Evolutionary conservation across 805 yeast genomes (phyloP).

Genomic region (Yarrowia osloensis): DNA sequence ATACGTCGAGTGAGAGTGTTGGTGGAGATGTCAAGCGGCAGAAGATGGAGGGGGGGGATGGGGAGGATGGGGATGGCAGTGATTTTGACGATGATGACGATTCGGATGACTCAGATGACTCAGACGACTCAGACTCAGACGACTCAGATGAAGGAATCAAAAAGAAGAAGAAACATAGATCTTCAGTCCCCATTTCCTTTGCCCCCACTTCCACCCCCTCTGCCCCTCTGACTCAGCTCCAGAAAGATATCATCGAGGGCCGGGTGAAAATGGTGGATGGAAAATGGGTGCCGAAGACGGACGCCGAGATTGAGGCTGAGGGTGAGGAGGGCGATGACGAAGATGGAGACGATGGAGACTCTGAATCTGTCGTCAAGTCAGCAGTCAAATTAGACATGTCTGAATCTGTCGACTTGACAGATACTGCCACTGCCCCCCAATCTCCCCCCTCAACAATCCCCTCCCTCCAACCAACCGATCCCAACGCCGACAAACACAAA

Average conservation of each 20-base stretch:
- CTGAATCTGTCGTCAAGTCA: too few relatives aligned
- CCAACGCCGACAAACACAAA: neutral
- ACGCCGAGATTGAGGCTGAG: neutral
- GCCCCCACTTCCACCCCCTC: too few relatives aligned
- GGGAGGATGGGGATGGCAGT: neutral
- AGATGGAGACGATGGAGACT: too few relatives aligned
- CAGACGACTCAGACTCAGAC: too few relatives aligned
- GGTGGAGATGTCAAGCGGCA: neutral
- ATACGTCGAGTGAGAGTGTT: neutral
- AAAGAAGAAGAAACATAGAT: neutral
- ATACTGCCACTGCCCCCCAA: too few relatives aligned
- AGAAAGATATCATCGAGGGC: conserved; percentile 4
- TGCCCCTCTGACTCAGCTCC: conserved; percentile 4
- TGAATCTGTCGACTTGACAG: too few relatives aligned
- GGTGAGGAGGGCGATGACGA: neutral
- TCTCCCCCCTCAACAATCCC: neutral
- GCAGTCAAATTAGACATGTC: too few relatives aligned
- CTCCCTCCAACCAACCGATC: neutral
- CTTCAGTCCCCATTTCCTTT: too few relatives aligned
- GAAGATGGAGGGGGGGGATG: neutral
- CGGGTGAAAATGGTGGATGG: neutral
- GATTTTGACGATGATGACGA: neutral
- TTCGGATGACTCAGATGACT: neutral
- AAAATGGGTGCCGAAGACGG: neutral
- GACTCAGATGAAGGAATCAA: neutral